Evolutionary conservation across 202 grass and related monocot genomes (phyloP).

Genomic region (Schoenoplectus triqueter): DNA sequence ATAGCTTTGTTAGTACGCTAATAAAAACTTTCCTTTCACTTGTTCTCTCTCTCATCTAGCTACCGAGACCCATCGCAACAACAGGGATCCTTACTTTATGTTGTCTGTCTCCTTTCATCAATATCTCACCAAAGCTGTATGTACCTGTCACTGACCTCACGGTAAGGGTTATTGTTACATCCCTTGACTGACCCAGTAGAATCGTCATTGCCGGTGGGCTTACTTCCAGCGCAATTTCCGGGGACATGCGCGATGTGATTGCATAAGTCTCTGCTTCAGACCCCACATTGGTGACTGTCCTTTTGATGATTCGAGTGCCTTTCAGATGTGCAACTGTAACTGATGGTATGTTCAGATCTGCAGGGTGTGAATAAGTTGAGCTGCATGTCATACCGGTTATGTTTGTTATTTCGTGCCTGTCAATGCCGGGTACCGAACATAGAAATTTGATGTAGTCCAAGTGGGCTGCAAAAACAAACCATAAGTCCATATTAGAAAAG

Average conservation of each 20-base stretch:
- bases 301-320: slow-evolving; percentile 69
- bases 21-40: neutral
- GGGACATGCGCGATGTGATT: slow-evolving; percentile 71
- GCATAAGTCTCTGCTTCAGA: slow-evolving; percentile 64
- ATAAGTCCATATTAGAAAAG: slow-evolving; percentile 11
- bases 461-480: slow-evolving; percentile 54
- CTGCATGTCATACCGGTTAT: slow-evolving; percentile 65
- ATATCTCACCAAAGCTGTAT: slow-evolving; percentile 86
- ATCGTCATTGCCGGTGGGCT: slow-evolving; percentile 67
- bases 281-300: slow-evolving; percentile 66
- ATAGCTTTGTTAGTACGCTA: slow-evolving; percentile 33
- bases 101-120: slow-evolving; percentile 83
- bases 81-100: slow-evolving; percentile 90
- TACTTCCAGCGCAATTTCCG: slow-evolving; percentile 67
- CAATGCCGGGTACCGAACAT: slow-evolving; percentile 69
- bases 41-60: neutral
- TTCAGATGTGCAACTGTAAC: slow-evolving; percentile 70
- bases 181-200: slow-evolving; percentile 57
- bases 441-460: slow-evolving; percentile 89
- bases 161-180: slow-evolving; percentile 61
- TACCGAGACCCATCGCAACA: slow-evolving; percentile 71
- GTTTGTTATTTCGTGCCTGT: slow-evolving; percentile 69
- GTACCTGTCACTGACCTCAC: slow-evolving; percentile 67
- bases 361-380: slow-evolving; percentile 45
- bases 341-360: slow-evolving; percentile 81